Percentiles rank a stretch among this genome's conserved stretches.
Conservation (phyloP, 1,284 basidiomycete species). For the Rhizoctonia solani region DNA sequence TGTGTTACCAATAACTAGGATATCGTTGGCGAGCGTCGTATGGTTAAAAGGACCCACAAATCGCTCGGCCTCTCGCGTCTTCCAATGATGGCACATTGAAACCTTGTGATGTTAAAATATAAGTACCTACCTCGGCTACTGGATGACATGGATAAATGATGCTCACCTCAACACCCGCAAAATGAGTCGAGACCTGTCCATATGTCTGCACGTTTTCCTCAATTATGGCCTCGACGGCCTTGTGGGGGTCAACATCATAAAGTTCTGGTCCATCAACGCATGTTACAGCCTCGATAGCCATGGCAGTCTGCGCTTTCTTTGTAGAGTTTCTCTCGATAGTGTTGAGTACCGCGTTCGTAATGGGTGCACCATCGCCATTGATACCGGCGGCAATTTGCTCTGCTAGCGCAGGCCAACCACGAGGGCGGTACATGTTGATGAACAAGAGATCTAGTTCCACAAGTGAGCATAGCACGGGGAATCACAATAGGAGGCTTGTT, state of each 20-base stretch:
- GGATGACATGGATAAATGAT: too few relatives aligned
- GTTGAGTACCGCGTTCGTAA: slow-evolving; percentile 34
- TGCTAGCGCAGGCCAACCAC: slow-evolving; percentile 40
- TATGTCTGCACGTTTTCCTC: slow-evolving; percentile 38
- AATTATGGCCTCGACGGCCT: slow-evolving; percentile 38
- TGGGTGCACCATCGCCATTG: slow-evolving; percentile 39
- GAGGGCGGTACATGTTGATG: slow-evolving; percentile 40
- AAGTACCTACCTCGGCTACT: not conserved
- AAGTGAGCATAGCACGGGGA: not conserved
- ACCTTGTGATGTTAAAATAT: not conserved
- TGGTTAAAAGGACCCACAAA: slow-evolving; percentile 43
- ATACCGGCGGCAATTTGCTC: slow-evolving; percentile 38
- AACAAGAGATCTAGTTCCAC: slow-evolving; percentile 37
- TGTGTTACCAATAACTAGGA: slow-evolving; percentile 42
- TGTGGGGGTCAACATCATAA: slow-evolving; percentile 35
- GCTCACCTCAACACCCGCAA: slow-evolving; percentile 38
- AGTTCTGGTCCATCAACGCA: slow-evolving; percentile 40
- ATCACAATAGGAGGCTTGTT: not conserved
- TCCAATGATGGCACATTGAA: slow-evolving; percentile 41
- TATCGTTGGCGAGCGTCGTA: slow-evolving; percentile 39
- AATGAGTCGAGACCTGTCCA: slow-evolving; percentile 37
- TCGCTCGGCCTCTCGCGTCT: slow-evolving; percentile 39
- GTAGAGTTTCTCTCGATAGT: slow-evolving; percentile 40
- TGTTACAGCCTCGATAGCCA: slow-evolving; percentile 38
- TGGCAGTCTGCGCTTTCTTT: slow-evolving; percentile 37